Evolutionary conservation across 495 filamentous ascomycete genomes (phyloP), one percentile per base, ranked within the genome.

Genomic region (Aspergillus indologenus): DNA sequence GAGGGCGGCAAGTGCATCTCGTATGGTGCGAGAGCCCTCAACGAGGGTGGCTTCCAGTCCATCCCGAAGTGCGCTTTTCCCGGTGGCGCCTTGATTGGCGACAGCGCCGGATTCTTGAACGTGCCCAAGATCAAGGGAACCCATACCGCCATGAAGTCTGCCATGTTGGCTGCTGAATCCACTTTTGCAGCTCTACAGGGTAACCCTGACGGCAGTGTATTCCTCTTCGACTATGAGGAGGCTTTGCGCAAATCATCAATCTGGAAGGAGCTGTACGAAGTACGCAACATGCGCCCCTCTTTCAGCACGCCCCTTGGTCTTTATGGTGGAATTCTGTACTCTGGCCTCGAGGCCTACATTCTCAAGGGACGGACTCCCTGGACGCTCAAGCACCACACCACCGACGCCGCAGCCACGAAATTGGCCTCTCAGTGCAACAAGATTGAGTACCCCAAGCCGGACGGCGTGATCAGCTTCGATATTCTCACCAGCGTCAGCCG

Each of bases 51-150:
- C 42, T 99, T 91, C 71, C 94, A 99, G 73, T 96, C 91, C 2
- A 97, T 99, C 56, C 94, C 94, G 53, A 96, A 96, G 70, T 91
- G 92, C 53, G 86, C 92, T 26, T 98, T 99, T 76, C 94, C 94
- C 22, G 94, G 94, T 45, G 94, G 94, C 48, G 95, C 95, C 24
- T 77, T 99, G 43, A 96, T 99, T 58, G 94, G 94, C 29, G 95
- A 98, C 68, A 92, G 92, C 18, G 94, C 94, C 40, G 94, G 94
- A 12, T 97, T 99, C 70, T 79, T 99, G 68, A 99, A 99, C 70
- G 90, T 99, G 22, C 94, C 94, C 43, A 98, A 99, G 76, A 90
- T 99, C 72, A 99, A 99, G 75, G 94, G 94, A 61, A 96, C 93
- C 6, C 94, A 99, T 73, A 96, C 94, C 18, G 90, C 94, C 24